Conservation (phyloP, 208 protist genomes). For the Acanthamoeba healyi region DNA sequence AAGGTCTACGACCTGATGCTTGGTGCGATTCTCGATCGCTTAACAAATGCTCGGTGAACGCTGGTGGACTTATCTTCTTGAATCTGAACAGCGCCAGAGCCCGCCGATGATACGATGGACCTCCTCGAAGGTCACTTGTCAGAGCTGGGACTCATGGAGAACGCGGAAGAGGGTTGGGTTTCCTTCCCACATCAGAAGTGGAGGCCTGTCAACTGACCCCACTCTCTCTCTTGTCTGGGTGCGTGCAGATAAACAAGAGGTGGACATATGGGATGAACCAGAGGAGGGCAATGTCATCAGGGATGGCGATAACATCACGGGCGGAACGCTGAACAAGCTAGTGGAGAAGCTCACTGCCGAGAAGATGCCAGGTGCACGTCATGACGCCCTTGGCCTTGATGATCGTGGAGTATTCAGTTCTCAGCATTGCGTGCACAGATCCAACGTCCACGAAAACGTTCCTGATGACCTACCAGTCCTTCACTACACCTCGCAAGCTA, state of each 20-base stretch:
- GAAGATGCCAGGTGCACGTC: constrained; percentile 43
- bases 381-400: too few relatives aligned
- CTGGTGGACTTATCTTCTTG: neutral
- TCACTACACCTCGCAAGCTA: constrained; percentile 66
- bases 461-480: constrained; percentile 75
- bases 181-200: neutral
- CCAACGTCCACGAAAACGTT: constrained; percentile 14
- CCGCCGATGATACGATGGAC: neutral
- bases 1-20: constrained; percentile 9
- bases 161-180: neutral
- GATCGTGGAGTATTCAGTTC: neutral
- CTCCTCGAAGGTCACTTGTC: neutral
- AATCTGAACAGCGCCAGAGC: neutral
- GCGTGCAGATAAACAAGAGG: constrained; percentile 2
- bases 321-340: constrained; percentile 67
- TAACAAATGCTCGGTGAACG: neutral
- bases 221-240: neutral
- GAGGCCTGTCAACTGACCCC: neutral
- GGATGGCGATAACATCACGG: constrained; percentile 12
- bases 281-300: constrained; percentile 55
- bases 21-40: neutral
- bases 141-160: neutral
- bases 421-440: neutral
- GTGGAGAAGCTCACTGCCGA: constrained; percentile 63
- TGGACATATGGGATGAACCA: constrained; percentile 70